Percentiles rank a stretch among this genome's conserved stretches.
These are phyloP conservation scores for Solanum bukasovii DNA, from an alignment of 257 asterid species.

Conservation along the genomic window DNA sequence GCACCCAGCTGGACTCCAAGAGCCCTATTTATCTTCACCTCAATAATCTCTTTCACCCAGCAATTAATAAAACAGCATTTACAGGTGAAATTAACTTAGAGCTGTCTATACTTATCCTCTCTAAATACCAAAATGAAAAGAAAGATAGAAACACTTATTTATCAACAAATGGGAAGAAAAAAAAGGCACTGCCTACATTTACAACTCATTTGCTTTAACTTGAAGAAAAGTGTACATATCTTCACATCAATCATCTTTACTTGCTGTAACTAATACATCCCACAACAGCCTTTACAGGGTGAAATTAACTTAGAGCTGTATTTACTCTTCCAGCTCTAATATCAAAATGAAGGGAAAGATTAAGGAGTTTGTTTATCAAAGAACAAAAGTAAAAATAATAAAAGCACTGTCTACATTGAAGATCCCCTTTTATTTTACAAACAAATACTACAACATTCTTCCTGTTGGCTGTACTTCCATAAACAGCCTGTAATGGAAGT, in stretches of 20 bases:
- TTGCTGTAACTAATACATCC: not conserved
- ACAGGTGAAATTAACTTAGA: not conserved
- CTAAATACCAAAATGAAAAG: not conserved
- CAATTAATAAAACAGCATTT: not conserved
- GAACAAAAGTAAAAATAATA: not conserved
- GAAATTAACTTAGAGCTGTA: not conserved
- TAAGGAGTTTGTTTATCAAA: not conserved
- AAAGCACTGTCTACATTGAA: not conserved
- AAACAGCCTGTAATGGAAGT: not conserved
- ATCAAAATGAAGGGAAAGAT: not conserved
- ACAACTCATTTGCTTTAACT: not conserved
- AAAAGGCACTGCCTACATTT: not conserved
- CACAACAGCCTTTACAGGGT: not conserved
- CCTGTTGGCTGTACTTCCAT: not conserved
- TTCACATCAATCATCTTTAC: not conserved
- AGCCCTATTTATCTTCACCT: not conserved
- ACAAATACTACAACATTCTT: not conserved
- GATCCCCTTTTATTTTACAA: constrained; percentile 1
- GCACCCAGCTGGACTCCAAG: not conserved
- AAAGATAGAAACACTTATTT: not conserved
- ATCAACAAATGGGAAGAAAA: not conserved
- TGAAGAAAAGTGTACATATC: not conserved
- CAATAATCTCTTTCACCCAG: not conserved
- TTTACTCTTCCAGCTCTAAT: not conserved
- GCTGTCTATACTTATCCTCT: not conserved